Evolutionary conservation across 441 rosid genomes (phyloP), one percentile per base, ranked within the genome.

Genomic region (Oxalis stricta): DNA sequence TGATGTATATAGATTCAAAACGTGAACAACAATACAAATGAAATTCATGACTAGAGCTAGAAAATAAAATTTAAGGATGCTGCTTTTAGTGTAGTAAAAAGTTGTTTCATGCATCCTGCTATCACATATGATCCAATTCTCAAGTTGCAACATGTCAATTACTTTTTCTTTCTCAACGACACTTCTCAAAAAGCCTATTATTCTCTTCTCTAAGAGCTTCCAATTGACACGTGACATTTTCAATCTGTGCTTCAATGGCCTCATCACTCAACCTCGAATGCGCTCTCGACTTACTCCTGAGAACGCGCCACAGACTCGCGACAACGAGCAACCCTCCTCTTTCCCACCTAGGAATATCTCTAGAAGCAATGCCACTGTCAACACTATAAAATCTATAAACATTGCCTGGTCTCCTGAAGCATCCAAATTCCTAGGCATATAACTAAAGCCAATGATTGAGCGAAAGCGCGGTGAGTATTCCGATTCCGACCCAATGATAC

Each of bases 241-340:
- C 44, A 37, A 82, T 58, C 58, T 72, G 78, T n/a, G 76, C 70
- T 55, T 71, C 77, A 37, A 85, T 85, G 42, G 86, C 82, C 21
- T 75, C 84, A 36, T 82, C 86, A 32, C 86, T 79, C 46, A 82
- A 63, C 70, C 79, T 84, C 22, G 76, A 70, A n/a, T n/a, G n/a
- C 0, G 84, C 82, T 29, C 77, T 77, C 53, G 76, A 88, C 6
- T 82, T 69, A 18, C 76, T 72, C 38, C 93, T 73, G 44, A 77
- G 45, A 33, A 85, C 68, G 13, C 89, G 50, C 95, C 93, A 85
- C 63, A 82, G 58, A 35, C 89, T 75, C 33, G 68, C 84, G 41
- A 75, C 56, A 3, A 71, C 75, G 12, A 85, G 53, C 69, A 82
- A 67, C 5, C 89, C 89, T 6, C 82, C 78, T 31, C 84, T 89